Evolutionary conservation across 2,329 filamentous ascomycete genomes (phyloP).

Genomic region (Alternaria gaisen): DNA sequence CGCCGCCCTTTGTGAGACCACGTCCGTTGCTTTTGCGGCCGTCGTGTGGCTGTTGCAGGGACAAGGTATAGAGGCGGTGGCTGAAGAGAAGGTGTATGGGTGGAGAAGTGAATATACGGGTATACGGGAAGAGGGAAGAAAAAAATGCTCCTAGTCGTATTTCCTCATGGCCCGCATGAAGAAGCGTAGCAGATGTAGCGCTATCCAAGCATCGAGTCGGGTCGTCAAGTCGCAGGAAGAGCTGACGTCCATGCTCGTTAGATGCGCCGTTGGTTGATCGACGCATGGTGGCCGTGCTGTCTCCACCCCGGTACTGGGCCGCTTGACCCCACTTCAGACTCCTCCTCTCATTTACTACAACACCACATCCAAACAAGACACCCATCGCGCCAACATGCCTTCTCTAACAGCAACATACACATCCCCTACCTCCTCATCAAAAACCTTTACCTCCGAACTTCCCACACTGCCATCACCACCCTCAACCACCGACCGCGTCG

Average conservation of each 20-base stretch:
- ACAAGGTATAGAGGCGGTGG: constrained; percentile 5
- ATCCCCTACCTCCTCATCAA: constrained; percentile 55
- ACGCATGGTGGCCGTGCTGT: constrained; percentile 10
- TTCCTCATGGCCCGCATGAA: constrained; percentile 38
- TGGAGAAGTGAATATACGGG: neutral
- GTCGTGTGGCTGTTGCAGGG: constrained; percentile 17
- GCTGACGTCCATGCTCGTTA: constrained; percentile 13
- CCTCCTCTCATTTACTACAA: neutral
- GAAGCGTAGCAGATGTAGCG: constrained; percentile 9
- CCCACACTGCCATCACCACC: constrained; percentile 29
- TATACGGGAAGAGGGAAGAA: neutral
- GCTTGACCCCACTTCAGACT: constrained; percentile 9
- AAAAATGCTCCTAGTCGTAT: constrained; percentile 2
- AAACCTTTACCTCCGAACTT: constrained; percentile 35
- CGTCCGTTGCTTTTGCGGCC: constrained; percentile 14
- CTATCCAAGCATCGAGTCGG: constrained; percentile 4
- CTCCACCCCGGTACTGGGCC: constrained; percentile 8
- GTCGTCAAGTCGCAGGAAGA: neutral
- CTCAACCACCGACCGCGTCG: constrained; percentile 61
- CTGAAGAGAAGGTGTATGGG: neutral
- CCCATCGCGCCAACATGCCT: constrained; percentile 29
- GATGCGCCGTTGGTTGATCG: constrained; percentile 11
- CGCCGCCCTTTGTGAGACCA: constrained; percentile 8
- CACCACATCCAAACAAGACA: neutral
- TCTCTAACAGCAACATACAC: constrained; percentile 63